These are phyloP conservation scores for Sclerotinia sclerotiorum DNA, from an alignment of 2,329 filamentous ascomycete genomes.

Conservation along the genomic window DNA sequence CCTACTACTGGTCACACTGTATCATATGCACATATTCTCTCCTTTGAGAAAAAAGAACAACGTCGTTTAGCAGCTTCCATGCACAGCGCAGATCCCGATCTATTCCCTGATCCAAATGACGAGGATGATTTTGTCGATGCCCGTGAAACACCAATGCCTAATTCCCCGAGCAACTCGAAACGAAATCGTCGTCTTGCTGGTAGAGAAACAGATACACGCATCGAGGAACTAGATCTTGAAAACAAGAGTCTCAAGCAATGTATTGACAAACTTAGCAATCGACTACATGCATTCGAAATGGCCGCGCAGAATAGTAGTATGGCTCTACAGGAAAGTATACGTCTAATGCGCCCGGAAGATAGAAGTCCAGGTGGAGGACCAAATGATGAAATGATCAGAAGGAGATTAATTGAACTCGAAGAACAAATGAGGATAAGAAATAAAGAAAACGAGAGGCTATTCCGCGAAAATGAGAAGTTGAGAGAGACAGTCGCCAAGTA, in stretches of 20 bases:
- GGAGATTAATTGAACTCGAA: constrained; percentile 64
- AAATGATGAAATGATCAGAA: constrained; percentile 48
- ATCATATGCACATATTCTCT: constrained; percentile 88
- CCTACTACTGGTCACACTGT: constrained; percentile 88
- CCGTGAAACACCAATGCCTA: constrained; percentile 57
- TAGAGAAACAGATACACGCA: constrained; percentile 45
- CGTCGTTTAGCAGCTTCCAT: constrained; percentile 56
- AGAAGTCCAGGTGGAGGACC: constrained; percentile 27
- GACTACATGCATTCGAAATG: constrained; percentile 90
- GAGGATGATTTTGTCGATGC: constrained; percentile 92
- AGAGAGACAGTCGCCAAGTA: constrained; percentile 55
- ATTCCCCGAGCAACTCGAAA: constrained; percentile 45
- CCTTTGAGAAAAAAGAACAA: constrained; percentile 65
- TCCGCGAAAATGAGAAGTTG: constrained; percentile 60
- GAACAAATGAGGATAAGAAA: constrained; percentile 59
- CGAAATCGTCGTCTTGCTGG: constrained; percentile 33
- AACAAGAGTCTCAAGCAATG: constrained; percentile 83
- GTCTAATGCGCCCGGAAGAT: constrained; percentile 54
- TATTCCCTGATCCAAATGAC: constrained; percentile 54
- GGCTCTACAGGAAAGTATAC: constrained; percentile 80
- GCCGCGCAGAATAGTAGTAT: constrained; percentile 85
- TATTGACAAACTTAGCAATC: constrained; percentile 80
- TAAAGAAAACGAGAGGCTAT: constrained; percentile 63
- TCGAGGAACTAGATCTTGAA: constrained; percentile 86
- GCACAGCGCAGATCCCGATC: constrained; percentile 42